Evolutionary conservation across 2,329 filamentous ascomycete genomes (phyloP).

Genomic region (Pseudogymnoascus sp.): DNA sequence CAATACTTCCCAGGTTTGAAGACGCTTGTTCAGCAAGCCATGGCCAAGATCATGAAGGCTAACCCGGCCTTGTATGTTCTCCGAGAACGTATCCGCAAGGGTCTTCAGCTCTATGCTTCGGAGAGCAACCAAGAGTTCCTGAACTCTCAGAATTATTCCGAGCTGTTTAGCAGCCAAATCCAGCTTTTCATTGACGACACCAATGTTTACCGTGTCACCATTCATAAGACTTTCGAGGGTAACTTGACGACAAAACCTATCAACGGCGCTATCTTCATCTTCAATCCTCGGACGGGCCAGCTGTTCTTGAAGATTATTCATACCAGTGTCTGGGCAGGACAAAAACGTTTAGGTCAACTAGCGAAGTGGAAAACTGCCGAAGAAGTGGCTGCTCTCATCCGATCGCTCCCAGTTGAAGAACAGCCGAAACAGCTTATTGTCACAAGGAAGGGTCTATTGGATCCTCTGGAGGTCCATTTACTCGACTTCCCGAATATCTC

Average conservation of each 20-base stretch:
- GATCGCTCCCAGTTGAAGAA: slow-evolving; percentile 92
- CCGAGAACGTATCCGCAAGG: slow-evolving; percentile 95
- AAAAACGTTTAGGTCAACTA: slow-evolving; percentile 96
- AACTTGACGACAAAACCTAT: slow-evolving; percentile 99
- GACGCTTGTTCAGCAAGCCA: slow-evolving; percentile 89
- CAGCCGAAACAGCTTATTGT: slow-evolving; percentile 98
- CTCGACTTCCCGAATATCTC: slow-evolving; percentile 99
- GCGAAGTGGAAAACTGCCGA: slow-evolving; percentile 99
- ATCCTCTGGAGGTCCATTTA: slow-evolving; percentile 93
- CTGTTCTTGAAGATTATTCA: slow-evolving; percentile 99
- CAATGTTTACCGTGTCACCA: slow-evolving; percentile 98
- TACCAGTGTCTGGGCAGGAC: slow-evolving; percentile 96
- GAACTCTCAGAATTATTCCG: slow-evolving; percentile 98
- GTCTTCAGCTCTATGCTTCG: slow-evolving; percentile 92
- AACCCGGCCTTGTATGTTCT: slow-evolving; percentile 95
- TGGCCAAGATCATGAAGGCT: slow-evolving; percentile 99
- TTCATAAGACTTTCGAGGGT: slow-evolving; percentile 98
- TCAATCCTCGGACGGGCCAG: slow-evolving; percentile 97
- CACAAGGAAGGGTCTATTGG: slow-evolving; percentile 90
- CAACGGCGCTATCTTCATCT: slow-evolving; percentile 99
- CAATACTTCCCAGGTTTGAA: slow-evolving; percentile 98
- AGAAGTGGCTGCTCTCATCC: slow-evolving; percentile 95
- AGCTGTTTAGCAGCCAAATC: slow-evolving; percentile 97
- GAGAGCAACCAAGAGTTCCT: slow-evolving; percentile 99
- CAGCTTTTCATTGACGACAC: slow-evolving; percentile 99